Conservation (phyloP, 2,329 filamentous ascomycete genomes). For the Endocalyx cinctus region DNA sequence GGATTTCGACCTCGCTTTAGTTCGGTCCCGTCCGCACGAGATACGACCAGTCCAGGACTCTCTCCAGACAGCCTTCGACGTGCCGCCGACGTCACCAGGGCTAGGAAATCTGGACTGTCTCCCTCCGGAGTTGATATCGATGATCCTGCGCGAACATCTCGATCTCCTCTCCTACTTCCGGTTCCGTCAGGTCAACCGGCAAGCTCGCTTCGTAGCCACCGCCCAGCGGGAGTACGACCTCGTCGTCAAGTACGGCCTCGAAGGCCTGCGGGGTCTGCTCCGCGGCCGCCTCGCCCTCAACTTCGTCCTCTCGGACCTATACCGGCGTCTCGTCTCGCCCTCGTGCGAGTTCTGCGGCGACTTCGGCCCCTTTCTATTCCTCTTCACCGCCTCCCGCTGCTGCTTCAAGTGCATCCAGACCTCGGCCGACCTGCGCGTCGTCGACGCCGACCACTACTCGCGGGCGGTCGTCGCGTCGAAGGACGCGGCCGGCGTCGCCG, state of each 20-base stretch:
- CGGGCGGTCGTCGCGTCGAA: no score
- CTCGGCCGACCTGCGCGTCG: constrained; percentile 11
- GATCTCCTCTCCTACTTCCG: constrained; percentile 11
- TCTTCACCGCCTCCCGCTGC: constrained; percentile 14
- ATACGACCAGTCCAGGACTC: constrained; percentile 14
- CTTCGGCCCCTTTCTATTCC: constrained; percentile 15
- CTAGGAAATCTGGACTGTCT: constrained; percentile 11
- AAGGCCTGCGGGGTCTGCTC: constrained; percentile 15
- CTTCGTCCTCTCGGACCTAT: constrained; percentile 14
- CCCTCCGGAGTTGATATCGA: constrained; percentile 13
- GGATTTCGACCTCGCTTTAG: constrained; percentile 13
- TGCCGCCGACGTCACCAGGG: constrained; percentile 11
- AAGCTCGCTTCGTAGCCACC: constrained; percentile 10
- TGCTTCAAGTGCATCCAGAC: constrained; percentile 14
- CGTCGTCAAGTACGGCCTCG: constrained; percentile 13
- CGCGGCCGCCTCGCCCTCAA: constrained; percentile 11
- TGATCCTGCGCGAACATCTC: constrained; percentile 13
- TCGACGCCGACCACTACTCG: no score
- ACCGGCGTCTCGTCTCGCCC: constrained; percentile 12
- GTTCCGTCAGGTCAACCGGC: constrained; percentile 13
- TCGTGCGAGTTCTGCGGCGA: constrained; percentile 10
- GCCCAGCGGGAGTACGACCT: constrained; percentile 12
- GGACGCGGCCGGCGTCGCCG: no score
- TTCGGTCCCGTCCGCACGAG: constrained; percentile 14
- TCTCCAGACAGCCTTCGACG: constrained; percentile 15